Evolutionary conservation across 2,329 filamentous ascomycete species (phyloP), one percentile per base, ranked within the genome.

Genomic region (Fusarium poae): DNA sequence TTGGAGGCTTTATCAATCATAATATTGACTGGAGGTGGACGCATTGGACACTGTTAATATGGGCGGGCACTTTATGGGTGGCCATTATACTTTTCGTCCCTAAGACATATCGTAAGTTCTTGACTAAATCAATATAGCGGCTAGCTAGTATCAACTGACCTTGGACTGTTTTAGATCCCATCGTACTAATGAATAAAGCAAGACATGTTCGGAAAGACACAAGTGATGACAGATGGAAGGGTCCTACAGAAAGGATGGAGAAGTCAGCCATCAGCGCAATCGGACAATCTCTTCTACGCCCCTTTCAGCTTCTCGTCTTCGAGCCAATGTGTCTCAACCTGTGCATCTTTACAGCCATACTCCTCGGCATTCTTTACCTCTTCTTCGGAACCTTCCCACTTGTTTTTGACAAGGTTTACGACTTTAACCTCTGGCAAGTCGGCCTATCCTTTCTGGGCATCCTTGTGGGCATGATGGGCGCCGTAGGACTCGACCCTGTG

Each of bases 381-480:
- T 97, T 97, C 82, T 97, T 97, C 77, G 93, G 93, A 21, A 93
- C 94, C 0, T 97, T 97, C 74, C 87, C 91, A 7, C 82, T 97
- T 44, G 89, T 97, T 18, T 97, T 97, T 75, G 78, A 84, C 27
- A 86, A 85, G 44, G 89, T 91, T 46, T 91, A 97, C 77, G 89
- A 87, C 21, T 94, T 97, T 81, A 88, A 88, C 54, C 82, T 93
- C 13, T 96, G 91, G 84, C 91, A 97, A 79, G 84, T 88, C 13
- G 94, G 94, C n/a, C 81, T 96, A 58, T 86, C 89, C 16, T 97
- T 97, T 78, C 74, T 96, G 46, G 91, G 89, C 16, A 85, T 92
- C 57, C 83, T 92, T 49, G 81, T 89, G 3, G 90, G 91, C 44
- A 92, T 93, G 89, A 61, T 91, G 2, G 46, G 84, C 11, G 90